Base-by-base conservation (phyloP, 495 filamentous ascomycete species). In the Hypoxylon trugodes region DNA sequence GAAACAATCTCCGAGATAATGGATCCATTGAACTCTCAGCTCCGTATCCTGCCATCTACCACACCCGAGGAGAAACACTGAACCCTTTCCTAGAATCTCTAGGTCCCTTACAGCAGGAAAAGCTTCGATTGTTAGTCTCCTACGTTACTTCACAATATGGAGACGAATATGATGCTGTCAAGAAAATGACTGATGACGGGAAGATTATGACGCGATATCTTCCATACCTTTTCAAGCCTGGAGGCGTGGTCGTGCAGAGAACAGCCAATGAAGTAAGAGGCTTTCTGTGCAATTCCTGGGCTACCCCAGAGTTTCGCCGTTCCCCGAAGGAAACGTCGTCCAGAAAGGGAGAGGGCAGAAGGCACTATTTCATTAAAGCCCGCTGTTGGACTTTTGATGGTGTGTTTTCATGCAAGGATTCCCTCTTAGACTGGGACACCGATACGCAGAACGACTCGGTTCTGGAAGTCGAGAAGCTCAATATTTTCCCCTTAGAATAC, bases 41-140 rank as follows among this genome's bases (percentile, higher is more conserved):
- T 24, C 35, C 48, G n/a, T 52, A 52, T 22, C 33, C 12, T 0
- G 33, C 33, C 48, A 38, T 52, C 22, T 52, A 52, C 22, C 48
- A 52, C 21, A 25, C 26, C 26, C 9, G 21, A 12, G 26, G 25
- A 10, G 28, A 30, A 30, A 19, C 15, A 12, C 30, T 48, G 21
- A 22, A 40, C 16, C 10, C 4, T 13, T 52, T 40, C 15, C 48
- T 52, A n/a, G 15, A 15, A 18, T 21, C 15, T 5, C 24, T 48
- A 12, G 16, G 18, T 1, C 0, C 8, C 25, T 12, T 9, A 7
- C 6, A 49, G 26, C 8, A 35, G 45, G 3, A 33, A 13, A 8
- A 49, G 5, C 33, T 33, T 15, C 10, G 16, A 6, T 33, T 35
- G 12, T 33, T 49, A 24, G 15, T 33, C 13, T 4, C 6, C 7